Conservation (phyloP, 257 asterid genomes). For the Verbena officinalis region DNA sequence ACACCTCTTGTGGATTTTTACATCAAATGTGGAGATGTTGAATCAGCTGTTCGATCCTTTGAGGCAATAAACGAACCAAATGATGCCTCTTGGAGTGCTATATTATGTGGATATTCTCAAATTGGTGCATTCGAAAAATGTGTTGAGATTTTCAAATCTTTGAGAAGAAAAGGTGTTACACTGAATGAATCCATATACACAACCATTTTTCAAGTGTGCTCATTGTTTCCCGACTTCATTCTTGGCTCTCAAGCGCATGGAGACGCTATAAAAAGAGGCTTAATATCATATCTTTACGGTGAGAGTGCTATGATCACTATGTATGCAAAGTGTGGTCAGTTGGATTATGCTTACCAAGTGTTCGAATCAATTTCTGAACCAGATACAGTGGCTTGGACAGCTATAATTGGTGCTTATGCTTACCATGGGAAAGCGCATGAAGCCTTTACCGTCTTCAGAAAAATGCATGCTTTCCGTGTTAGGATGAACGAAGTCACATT, state of each 20-base stretch:
- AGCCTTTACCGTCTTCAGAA: constrained; percentile 44
- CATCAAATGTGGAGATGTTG: constrained; percentile 46
- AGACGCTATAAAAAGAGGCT: constrained; percentile 55
- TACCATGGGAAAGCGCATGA: constrained; percentile 49
- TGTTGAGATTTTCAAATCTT: constrained; percentile 38
- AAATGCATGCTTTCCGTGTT: constrained; percentile 47
- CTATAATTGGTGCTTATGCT: constrained; percentile 55
- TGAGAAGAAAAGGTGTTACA: constrained; percentile 42
- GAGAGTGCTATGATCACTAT: constrained; percentile 58
- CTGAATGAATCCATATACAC: constrained; percentile 57
- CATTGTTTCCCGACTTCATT: constrained; percentile 44
- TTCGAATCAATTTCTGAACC: constrained; percentile 45
- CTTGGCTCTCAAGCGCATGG: constrained; percentile 62
- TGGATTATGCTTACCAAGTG: constrained; percentile 44
- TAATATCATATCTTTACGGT: constrained; percentile 50
- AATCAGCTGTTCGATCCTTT: constrained; percentile 43
- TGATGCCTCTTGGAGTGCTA: constrained; percentile 69
- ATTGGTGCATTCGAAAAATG: constrained; percentile 50
- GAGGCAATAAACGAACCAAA: constrained; percentile 49
- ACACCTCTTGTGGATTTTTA: constrained; percentile 63
- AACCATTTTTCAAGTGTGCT: constrained; percentile 56
- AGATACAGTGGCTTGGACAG: constrained; percentile 58
- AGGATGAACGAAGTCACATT: constrained; percentile 46
- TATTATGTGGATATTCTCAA: constrained; percentile 51
- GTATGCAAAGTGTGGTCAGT: constrained; percentile 59